Evolutionary conservation across 345 rosid species (phyloP).

Genomic region (Iberis pinnata): DNA sequence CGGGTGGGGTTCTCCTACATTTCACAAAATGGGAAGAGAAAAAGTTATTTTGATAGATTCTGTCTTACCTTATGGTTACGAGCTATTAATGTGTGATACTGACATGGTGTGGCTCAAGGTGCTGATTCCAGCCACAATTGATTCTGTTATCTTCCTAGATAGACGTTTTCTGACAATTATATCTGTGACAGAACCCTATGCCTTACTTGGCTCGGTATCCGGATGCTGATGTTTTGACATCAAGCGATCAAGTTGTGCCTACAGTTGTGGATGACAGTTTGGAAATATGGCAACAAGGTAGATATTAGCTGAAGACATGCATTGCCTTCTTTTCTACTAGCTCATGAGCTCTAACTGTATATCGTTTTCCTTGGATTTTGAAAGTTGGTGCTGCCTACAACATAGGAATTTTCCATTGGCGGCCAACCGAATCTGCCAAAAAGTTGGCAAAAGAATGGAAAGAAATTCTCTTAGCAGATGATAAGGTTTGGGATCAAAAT

Average conservation of each 20-base stretch:
- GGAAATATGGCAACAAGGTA: conserved; percentile 96
- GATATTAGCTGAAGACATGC: conserved; percentile 12
- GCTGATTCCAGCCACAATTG: background rate
- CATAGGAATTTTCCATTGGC: conserved; percentile 96
- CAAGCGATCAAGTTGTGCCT: conserved; percentile 92
- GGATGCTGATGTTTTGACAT: conserved; percentile 91
- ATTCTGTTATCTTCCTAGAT: background rate
- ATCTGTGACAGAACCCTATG: conserved; percentile 60
- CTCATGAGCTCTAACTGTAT: conserved; percentile 10
- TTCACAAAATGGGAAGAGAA: conserved; percentile 99
- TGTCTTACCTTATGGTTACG: conserved; percentile 80
- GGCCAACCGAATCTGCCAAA: conserved; percentile 75
- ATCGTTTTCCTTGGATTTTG: conserved; percentile 18
- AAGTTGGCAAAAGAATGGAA: conserved; percentile 93
- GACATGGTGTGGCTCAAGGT: conserved; percentile 99
- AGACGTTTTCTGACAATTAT: conserved; percentile 2
- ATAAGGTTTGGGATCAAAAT: conserved; percentile 96
- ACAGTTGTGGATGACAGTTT: conserved; percentile 90
- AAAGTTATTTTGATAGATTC: conserved; percentile 81
- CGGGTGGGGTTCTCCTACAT: conserved; percentile 98
- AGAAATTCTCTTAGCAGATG: conserved; percentile 78
- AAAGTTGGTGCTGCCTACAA: conserved; percentile 86
- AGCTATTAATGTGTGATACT: conserved; percentile 92
- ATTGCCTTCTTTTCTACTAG: background rate
- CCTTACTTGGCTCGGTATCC: conserved; percentile 94